phyloP scores from a whole-genome alignment of 1,139 yeast genomes.

The Spathaspora sp. region DNA sequence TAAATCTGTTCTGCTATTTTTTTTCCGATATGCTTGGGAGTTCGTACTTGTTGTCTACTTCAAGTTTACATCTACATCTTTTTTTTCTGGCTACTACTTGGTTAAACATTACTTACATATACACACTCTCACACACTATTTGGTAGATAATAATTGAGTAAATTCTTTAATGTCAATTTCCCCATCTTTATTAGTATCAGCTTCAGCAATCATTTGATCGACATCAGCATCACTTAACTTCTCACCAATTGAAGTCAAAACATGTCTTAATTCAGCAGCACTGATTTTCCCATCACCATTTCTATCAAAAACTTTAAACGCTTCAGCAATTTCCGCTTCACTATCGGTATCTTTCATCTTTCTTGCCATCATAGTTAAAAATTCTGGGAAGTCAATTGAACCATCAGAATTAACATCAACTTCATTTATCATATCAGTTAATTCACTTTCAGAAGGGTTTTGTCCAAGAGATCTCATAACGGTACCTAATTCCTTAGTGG shows the following conservation, averaged over 20 bases:
- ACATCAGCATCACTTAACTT: slow-evolving; percentile 94
- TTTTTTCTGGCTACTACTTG: neutral
- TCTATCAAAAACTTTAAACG: slow-evolving; percentile 90
- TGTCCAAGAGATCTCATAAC: slow-evolving; percentile 98
- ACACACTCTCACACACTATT: slow-evolving; percentile 20
- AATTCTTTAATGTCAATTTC: slow-evolving; percentile 95
- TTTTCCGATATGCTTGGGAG: neutral
- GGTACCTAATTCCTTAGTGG: slow-evolving; percentile 93
- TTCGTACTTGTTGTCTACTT: neutral
- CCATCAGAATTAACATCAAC: slow-evolving; percentile 96
- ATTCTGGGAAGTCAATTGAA: slow-evolving; percentile 87
- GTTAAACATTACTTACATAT: neutral
- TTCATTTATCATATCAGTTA: slow-evolving; percentile 94
- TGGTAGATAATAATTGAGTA: slow-evolving; percentile 68
- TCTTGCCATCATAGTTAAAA: slow-evolving; percentile 86
- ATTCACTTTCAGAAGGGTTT: slow-evolving; percentile 94
- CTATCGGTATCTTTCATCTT: slow-evolving; percentile 95
- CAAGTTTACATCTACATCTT: neutral
- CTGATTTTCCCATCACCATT: slow-evolving; percentile 97
- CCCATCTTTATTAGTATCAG: slow-evolving; percentile 93
- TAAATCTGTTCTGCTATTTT: neutral
- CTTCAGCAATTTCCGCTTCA: slow-evolving; percentile 96
- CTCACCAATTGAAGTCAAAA: slow-evolving; percentile 95
- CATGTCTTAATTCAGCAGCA: slow-evolving; percentile 94
- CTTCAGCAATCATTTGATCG: slow-evolving; percentile 94